These are phyloP conservation scores for Talaromyces sp. DNA, from an alignment of 2,329 filamentous ascomycete genomes.

Conservation along the genomic window DNA sequence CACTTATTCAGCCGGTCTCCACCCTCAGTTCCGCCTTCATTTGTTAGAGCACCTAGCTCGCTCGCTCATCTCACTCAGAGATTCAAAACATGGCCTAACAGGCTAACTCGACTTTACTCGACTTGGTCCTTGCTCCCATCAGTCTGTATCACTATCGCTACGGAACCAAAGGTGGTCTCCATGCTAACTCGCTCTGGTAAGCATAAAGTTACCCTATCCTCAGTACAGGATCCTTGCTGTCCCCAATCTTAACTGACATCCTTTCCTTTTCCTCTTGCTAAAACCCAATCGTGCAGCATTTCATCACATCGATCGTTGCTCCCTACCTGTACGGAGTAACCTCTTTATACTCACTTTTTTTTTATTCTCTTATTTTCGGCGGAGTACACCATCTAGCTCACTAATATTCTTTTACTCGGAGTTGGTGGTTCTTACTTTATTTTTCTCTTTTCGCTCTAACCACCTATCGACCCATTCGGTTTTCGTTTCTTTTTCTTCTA, in stretches of 20 bases:
- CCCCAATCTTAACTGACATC: neutral
- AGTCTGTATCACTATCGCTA: neutral
- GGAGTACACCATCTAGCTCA: neutral
- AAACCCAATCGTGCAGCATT: constrained; percentile 7
- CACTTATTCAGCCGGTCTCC: neutral
- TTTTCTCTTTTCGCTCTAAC: neutral
- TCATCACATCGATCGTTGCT: neutral
- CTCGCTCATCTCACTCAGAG: neutral
- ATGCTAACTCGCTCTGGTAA: neutral
- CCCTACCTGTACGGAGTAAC: neutral
- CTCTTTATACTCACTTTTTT: neutral
- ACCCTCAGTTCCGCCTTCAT: neutral
- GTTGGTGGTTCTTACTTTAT: neutral
- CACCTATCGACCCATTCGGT: neutral
- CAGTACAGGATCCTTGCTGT: neutral
- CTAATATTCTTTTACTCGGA: neutral
- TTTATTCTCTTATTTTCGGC: neutral
- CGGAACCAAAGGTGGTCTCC: neutral
- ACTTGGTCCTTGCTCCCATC: neutral
- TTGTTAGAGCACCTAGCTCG: neutral
- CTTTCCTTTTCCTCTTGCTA: neutral
- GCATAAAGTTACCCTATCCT: neutral
- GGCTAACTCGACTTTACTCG: neutral
- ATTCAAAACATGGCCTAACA: too few species aligned
- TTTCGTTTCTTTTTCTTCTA: constrained; percentile 1